Percentiles rank a stretch among this genome's conserved stretches.
Conservation (phyloP, 106 monocot genomes). For the Dendrobium nobile region DNA sequence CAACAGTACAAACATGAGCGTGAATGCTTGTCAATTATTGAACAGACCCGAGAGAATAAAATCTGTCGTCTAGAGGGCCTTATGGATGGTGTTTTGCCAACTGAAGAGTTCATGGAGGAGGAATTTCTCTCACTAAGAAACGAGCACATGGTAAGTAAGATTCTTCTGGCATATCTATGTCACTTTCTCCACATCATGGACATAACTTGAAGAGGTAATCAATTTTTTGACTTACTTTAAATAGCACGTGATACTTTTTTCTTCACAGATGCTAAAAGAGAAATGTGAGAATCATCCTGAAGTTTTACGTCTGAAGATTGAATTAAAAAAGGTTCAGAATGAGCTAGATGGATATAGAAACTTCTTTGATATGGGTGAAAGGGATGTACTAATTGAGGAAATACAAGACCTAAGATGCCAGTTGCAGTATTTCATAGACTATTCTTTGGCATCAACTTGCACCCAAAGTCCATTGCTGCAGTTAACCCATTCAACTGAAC, state of each 20-base stretch:
- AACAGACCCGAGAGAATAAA: conserved; percentile 72
- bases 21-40: conserved; percentile 83
- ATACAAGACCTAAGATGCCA: conserved; percentile 82
- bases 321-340: conserved; percentile 70
- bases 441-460: conserved; percentile 25
- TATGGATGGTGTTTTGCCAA: conserved; percentile 83
- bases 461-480: conserved; percentile 36
- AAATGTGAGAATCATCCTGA: conserved; percentile 95
- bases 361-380: conserved; percentile 79
- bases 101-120: conserved; percentile 86
- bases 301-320: conserved; percentile 57
- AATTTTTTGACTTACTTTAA: neutral
- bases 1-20: conserved; percentile 97
- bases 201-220: neutral
- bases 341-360: conserved; percentile 73
- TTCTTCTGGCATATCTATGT: neutral
- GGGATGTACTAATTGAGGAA: conserved; percentile 85
- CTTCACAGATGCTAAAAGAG: conserved; percentile 61
- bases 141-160: conserved; percentile 69
- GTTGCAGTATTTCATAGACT: conserved; percentile 64
- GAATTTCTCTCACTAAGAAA: conserved; percentile 66
- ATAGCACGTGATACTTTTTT: neutral
- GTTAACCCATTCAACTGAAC: conserved; percentile 30
- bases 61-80: conserved; percentile 85
- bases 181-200: neutral